Conservation (phyloP, 2,329 filamentous ascomycete species). For the Juglanconis oblonga region DNA sequence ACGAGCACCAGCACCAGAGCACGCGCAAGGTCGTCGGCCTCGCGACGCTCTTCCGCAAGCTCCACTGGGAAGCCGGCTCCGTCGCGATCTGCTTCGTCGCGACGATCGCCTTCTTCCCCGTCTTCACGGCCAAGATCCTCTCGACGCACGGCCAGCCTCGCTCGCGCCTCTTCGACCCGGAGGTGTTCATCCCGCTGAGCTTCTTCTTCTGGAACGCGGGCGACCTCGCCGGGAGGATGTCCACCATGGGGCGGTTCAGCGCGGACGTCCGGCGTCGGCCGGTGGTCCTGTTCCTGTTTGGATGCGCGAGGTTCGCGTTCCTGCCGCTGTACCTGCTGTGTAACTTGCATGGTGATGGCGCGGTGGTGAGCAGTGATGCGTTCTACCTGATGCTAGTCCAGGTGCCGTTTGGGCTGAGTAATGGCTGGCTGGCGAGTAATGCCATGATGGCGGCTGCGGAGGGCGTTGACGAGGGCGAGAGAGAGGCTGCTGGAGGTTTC, state of each 20-base stretch:
- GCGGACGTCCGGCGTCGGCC: conserved; percentile 59
- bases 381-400: conserved; percentile 89
- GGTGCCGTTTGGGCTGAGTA: conserved; percentile 76
- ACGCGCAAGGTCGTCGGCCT: conserved; percentile 52
- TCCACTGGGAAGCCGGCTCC: conserved; percentile 73
- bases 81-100: conserved; percentile 78
- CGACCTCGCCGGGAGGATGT: conserved; percentile 74
- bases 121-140: conserved; percentile 73
- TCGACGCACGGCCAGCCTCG: conserved; percentile 34
- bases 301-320: conserved; percentile 65
- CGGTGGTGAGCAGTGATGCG: conserved; percentile 71
- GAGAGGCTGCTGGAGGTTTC: conserved; percentile 86
- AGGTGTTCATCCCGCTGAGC: conserved; percentile 82
- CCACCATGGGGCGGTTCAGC: conserved; percentile 57
- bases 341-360: conserved; percentile 77
- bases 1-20: conserved; percentile 42
- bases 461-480: conserved; percentile 78
- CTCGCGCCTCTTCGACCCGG: conserved; percentile 62
- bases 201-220: conserved; percentile 94
- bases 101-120: conserved; percentile 86
- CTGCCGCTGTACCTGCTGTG: conserved; percentile 87
- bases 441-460: conserved; percentile 89
- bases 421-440: conserved; percentile 80
- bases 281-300: conserved; percentile 62
- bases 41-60: conserved; percentile 67